Conservation (phyloP, 257 asterid genomes). For the Catharanthus roseus region DNA sequence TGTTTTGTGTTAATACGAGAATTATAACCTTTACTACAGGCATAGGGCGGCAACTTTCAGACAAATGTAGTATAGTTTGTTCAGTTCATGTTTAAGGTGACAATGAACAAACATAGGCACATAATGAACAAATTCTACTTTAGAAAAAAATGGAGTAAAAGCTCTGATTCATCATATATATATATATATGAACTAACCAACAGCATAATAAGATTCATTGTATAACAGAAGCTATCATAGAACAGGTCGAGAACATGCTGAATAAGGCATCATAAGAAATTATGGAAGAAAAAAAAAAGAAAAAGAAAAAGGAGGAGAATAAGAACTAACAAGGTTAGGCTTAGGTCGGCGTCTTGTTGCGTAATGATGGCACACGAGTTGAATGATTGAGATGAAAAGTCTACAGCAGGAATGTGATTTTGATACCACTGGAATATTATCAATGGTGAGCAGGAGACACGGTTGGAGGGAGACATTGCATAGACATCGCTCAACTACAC, state of each 20-base stretch:
- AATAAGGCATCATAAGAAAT: too few species aligned
- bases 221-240: too few species aligned
- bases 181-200: too few species aligned
- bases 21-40: neutral
- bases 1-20: neutral
- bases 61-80: neutral
- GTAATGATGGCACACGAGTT: neutral
- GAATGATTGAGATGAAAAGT: too few species aligned
- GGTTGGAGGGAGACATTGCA: conserved; percentile 1
- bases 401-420: neutral
- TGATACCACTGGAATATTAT: neutral
- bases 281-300: too few species aligned
- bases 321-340: neutral
- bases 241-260: too few species aligned
- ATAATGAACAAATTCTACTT: too few species aligned
- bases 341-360: neutral
- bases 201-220: too few species aligned
- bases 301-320: too few species aligned
- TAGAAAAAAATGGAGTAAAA: too few species aligned
- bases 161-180: too few species aligned
- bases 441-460: neutral
- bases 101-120: too few species aligned
- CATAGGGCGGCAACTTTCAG: neutral
- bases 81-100: neutral
- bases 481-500: neutral